phyloP scores from a whole-genome alignment of 768 basidiomycete species.

The Harrya chromipes region DNA sequence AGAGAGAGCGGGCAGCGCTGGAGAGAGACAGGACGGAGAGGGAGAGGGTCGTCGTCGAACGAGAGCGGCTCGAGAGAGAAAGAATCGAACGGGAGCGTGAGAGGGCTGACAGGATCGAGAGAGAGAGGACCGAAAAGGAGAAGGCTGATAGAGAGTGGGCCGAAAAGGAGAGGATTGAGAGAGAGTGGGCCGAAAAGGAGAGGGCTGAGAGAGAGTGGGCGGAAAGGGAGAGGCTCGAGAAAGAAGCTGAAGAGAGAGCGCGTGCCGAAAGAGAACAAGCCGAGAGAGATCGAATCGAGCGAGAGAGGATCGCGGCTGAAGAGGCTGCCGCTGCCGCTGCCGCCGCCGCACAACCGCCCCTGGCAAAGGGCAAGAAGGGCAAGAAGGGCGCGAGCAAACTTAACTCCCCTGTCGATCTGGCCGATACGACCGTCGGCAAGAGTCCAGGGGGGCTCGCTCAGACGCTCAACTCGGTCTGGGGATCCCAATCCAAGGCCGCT shows the following conservation, averaged over 20 bases:
- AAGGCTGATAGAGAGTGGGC: not conserved
- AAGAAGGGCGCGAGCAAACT: constrained; percentile 26
- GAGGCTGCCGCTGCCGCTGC: not conserved
- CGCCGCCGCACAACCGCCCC: not conserved
- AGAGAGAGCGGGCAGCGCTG: constrained; percentile 16
- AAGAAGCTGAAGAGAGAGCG: not conserved
- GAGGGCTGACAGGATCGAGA: not conserved
- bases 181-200: constrained; percentile 1
- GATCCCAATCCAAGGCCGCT: constrained; percentile 30
- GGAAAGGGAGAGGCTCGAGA: not conserved
- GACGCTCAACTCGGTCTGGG: constrained; percentile 49
- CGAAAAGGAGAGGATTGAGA: not conserved
- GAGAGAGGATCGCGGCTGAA: constrained; percentile 9
- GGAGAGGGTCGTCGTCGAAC: constrained; percentile 8
- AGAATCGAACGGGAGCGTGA: constrained; percentile 4
- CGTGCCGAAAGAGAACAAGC: not conserved
- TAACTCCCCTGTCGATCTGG: constrained; percentile 31
- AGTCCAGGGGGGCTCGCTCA: constrained; percentile 40
- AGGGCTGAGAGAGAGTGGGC: not conserved
- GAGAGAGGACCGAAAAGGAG: not conserved
- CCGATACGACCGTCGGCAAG: constrained; percentile 37
- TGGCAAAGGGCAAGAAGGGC: constrained; percentile 13
- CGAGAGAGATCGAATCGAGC: constrained; percentile 7
- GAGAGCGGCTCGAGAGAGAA: constrained; percentile 7
- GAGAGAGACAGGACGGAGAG: constrained; percentile 14